These are phyloP conservation scores for Tulasnella sp. DNA, from an alignment of 768 basidiomycete genomes.

Conservation along the genomic window DNA sequence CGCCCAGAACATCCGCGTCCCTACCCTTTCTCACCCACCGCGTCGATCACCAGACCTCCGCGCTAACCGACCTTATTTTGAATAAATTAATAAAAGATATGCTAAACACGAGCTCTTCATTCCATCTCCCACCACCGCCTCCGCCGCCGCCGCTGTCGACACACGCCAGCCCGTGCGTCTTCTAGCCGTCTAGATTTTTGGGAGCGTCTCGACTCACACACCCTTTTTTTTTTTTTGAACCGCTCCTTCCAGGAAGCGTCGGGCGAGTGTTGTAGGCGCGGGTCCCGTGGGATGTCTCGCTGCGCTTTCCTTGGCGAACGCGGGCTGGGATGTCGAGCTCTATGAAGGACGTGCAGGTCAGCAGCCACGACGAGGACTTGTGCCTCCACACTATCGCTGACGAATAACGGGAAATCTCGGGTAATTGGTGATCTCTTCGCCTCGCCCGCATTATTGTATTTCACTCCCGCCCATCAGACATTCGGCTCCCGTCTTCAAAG, in stretches of 20 bases:
- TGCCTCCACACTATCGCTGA: too few species aligned
- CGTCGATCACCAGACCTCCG: too few species aligned
- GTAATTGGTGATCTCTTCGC: too few species aligned
- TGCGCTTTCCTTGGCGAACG: constrained; percentile 73
- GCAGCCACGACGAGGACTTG: constrained; percentile 18
- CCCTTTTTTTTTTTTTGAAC: too few species aligned
- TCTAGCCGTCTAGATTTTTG: too few species aligned
- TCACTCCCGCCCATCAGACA: constrained; percentile 47
- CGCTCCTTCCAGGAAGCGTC: not conserved
- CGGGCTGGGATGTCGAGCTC: constrained; percentile 74
- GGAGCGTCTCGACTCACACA: too few species aligned
- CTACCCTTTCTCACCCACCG: too few species aligned
- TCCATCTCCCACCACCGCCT: constrained; percentile 1
- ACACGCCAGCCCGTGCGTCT: not conserved
- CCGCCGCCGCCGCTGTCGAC: not conserved
- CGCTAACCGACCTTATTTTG: too few species aligned
- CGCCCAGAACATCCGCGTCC: too few species aligned
- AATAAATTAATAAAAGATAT: not conserved
- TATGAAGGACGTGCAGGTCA: constrained; percentile 73
- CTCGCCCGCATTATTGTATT: constrained; percentile 3
- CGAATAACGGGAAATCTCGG: too few species aligned
- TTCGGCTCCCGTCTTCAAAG: constrained; percentile 60
- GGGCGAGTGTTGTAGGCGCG: constrained; percentile 45
- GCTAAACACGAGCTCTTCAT: not conserved
- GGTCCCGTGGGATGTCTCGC: constrained; percentile 92